Evolutionary conservation across 306 rosid species (phyloP).

Genomic region (Quercus ilex): DNA sequence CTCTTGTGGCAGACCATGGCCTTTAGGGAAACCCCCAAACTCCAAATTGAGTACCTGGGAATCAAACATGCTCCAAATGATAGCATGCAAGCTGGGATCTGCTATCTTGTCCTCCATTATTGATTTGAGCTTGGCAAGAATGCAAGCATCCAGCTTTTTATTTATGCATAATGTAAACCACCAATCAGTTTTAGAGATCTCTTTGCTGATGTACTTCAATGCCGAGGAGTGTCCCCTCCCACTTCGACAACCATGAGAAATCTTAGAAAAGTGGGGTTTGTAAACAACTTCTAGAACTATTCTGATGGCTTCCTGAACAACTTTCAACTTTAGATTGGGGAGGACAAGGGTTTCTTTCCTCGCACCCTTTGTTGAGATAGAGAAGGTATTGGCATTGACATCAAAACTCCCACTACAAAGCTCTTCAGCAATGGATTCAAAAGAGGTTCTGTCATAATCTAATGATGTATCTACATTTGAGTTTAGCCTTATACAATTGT

Average conservation of each 20-base stretch:
- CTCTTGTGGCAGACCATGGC: slow-evolving; percentile 95
- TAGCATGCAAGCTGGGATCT: slow-evolving; percentile 51
- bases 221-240: slow-evolving; percentile 74
- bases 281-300: slow-evolving; percentile 74
- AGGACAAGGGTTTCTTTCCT: slow-evolving; percentile 58
- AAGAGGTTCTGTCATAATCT: slow-evolving; percentile 11
- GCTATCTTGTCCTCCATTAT: slow-evolving; percentile 75
- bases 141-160: slow-evolving; percentile 54
- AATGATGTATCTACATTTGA: slow-evolving; percentile 40
- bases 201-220: slow-evolving; percentile 65
- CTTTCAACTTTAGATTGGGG: slow-evolving; percentile 68
- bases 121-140: slow-evolving; percentile 49
- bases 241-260: slow-evolving; percentile 86
- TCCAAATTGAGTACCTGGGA: slow-evolving; percentile 74
- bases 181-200: slow-evolving; percentile 65
- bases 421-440: slow-evolving; percentile 51
- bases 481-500: slow-evolving; percentile 61
- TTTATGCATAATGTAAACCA: slow-evolving; percentile 67
- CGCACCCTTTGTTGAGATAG: slow-evolving; percentile 54
- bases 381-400: slow-evolving; percentile 49
- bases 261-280: slow-evolving; percentile 72
- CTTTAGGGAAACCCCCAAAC: slow-evolving; percentile 86
- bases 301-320: slow-evolving; percentile 83
- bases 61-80: slow-evolving; percentile 56
- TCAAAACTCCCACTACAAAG: slow-evolving; percentile 49